Evolutionary conservation across 1,139 yeast species (phyloP).

Genomic region (Blastobotrys arbuscula): DNA sequence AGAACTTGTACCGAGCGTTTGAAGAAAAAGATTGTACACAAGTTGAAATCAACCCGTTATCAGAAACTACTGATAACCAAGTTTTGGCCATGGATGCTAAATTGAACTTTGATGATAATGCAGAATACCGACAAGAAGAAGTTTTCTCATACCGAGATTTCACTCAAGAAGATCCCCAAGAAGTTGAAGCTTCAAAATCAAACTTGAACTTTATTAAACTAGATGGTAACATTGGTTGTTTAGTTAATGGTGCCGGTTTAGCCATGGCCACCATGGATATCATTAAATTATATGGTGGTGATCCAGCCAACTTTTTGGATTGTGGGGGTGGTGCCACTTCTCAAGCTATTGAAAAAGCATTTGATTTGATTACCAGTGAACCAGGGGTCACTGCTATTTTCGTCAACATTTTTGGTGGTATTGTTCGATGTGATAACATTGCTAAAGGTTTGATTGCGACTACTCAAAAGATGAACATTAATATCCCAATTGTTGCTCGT

Average conservation of each 20-base stretch:
- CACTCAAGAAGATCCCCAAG: slow-evolving; percentile 97
- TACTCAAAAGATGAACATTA: slow-evolving; percentile 80
- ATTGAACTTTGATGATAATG: slow-evolving; percentile 96
- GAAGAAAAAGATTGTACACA: slow-evolving; percentile 92
- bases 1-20: slow-evolving; percentile 84
- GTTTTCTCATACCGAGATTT: slow-evolving; percentile 95
- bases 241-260: slow-evolving; percentile 99
- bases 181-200: slow-evolving; percentile 82
- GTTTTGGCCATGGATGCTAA: slow-evolving; percentile 99
- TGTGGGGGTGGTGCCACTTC: slow-evolving; percentile 99
- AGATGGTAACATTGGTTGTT: slow-evolving; percentile 97
- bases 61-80: slow-evolving; percentile 85
- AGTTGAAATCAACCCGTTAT: slow-evolving; percentile 96
- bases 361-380: slow-evolving; percentile 87
- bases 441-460: slow-evolving; percentile 97
- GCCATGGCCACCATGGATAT: slow-evolving; percentile 99
- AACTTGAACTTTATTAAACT: slow-evolving; percentile 95
- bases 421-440: slow-evolving; percentile 97
- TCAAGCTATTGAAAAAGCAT: slow-evolving; percentile 94
- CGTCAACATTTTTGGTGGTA: slow-evolving; percentile 98
- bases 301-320: slow-evolving; percentile 98
- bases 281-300: slow-evolving; percentile 96
- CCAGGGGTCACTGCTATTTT: slow-evolving; percentile 89
- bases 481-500: slow-evolving; percentile 94
- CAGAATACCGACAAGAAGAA: slow-evolving; percentile 90